These are phyloP conservation scores for Coniochaeta sp. DNA, from an alignment of 2,329 filamentous ascomycete species.

Conservation along the genomic window DNA sequence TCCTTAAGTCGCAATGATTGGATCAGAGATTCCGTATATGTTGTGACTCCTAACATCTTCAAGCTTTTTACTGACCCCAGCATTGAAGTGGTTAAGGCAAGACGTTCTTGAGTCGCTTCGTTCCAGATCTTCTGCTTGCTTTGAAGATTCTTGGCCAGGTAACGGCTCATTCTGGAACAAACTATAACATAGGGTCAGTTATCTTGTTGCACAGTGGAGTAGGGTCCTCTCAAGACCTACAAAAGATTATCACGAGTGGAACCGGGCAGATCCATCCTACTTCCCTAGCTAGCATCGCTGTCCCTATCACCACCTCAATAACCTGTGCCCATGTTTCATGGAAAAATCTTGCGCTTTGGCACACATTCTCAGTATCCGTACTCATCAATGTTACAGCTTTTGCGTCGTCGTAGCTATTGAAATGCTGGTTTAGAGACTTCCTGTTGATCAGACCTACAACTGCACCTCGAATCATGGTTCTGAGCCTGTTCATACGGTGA, in stretches of 20 bases:
- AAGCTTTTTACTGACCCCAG: not conserved
- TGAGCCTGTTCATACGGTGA: not conserved
- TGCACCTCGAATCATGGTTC: not conserved
- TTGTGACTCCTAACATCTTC: not conserved
- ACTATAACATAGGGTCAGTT: not conserved
- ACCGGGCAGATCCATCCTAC: not conserved
- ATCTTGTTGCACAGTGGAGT: not conserved
- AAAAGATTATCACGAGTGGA: not conserved
- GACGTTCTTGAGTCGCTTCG: not conserved
- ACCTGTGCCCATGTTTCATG: not conserved
- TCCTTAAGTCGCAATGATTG: not conserved
- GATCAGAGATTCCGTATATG: not conserved
- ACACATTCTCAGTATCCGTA: not conserved
- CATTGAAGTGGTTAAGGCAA: not conserved
- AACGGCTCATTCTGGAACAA: not conserved
- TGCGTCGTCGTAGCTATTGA: not conserved
- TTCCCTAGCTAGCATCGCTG: not conserved
- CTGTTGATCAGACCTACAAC: not conserved
- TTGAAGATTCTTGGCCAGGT: not conserved
- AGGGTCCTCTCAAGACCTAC: not conserved
- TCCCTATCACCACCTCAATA: not conserved
- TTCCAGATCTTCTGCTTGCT: not conserved
- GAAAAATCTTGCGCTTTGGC: not conserved
- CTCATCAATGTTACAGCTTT: not conserved
- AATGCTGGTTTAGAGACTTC: not conserved